A percentile compares a stretch with the other conserved stretches of the same genome.
phyloP scores from a whole-genome alignment of 345 rosid species.

The Erucastrum elatum region DNA sequence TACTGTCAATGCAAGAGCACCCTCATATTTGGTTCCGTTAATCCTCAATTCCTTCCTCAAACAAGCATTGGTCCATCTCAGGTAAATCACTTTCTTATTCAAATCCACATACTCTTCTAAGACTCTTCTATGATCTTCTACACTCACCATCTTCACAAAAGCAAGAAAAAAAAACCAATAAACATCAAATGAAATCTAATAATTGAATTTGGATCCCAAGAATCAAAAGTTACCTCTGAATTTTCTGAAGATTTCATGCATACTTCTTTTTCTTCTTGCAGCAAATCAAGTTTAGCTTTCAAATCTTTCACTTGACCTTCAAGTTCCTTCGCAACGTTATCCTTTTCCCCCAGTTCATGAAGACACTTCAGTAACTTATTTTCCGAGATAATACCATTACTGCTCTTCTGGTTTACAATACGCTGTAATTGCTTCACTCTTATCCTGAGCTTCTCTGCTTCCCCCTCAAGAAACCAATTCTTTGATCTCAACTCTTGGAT shows the following conservation, averaged over 20 bases:
- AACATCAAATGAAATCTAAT: neutral
- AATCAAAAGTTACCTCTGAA: conserved; percentile 39
- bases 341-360: conserved; percentile 36
- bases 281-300: conserved; percentile 25
- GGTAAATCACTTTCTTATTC: conserved; percentile 49
- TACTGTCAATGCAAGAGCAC: conserved; percentile 26
- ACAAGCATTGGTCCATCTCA: conserved; percentile 78
- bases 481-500: conserved; percentile 43
- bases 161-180: neutral
- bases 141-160: conserved; percentile 30
- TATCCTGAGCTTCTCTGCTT: conserved; percentile 51
- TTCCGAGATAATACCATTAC: conserved; percentile 40
- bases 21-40: conserved; percentile 34
- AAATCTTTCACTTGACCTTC: conserved; percentile 45
- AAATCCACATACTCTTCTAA: conserved; percentile 48
- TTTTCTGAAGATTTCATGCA: conserved; percentile 22
- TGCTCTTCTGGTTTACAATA: conserved; percentile 42
- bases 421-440: conserved; percentile 39
- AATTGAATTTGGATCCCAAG: neutral
- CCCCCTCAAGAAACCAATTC: conserved; percentile 48
- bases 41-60: conserved; percentile 59
- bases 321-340: conserved; percentile 38
- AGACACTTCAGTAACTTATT: conserved; percentile 39
- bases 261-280: conserved; percentile 51
- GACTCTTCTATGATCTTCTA: conserved; percentile 48